A percentile compares a stretch with the other conserved stretches of the same genome.
These are phyloP conservation scores for Colletotrichum tabaci DNA, from an alignment of 2,329 filamentous ascomycete genomes.

Conservation along the genomic window DNA sequence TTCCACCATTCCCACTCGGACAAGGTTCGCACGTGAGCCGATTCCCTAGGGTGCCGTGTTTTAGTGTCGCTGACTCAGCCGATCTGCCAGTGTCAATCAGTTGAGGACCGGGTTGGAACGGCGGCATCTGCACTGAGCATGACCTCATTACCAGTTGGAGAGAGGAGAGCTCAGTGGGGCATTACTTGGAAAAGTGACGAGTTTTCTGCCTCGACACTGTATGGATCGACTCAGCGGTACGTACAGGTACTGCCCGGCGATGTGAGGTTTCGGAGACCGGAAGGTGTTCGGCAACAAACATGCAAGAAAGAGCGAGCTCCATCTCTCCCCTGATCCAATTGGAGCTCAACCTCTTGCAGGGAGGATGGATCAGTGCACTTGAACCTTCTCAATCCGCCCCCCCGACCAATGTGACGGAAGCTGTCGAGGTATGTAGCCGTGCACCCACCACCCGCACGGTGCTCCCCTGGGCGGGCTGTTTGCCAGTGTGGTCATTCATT, in stretches of 20 bases:
- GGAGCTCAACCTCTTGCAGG: background rate
- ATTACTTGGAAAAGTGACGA: too few relatives aligned
- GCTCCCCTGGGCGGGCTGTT: background rate
- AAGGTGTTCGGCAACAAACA: conserved; percentile 29
- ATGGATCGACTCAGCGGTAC: too few relatives aligned
- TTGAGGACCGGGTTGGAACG: conserved; percentile 1
- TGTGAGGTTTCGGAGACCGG: conserved; percentile 6
- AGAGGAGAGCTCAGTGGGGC: background rate
- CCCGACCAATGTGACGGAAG: background rate
- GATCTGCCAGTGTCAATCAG: conserved; percentile 9
- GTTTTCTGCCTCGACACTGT: background rate
- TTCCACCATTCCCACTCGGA: conserved; percentile 1
- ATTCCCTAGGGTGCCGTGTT: background rate
- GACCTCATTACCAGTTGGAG: conserved; percentile 26
- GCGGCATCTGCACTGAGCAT: conserved; percentile 8
- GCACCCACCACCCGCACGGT: background rate
- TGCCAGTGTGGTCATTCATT: background rate
- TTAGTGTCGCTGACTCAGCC: conserved; percentile 15
- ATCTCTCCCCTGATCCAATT: background rate
- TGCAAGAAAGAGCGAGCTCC: background rate
- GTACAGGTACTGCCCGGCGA: too few relatives aligned
- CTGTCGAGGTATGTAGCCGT: conserved; percentile 4
- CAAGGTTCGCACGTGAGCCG: conserved; percentile 43
- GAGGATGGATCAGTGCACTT: background rate
- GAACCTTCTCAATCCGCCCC: background rate